A percentile compares a stretch with the other conserved stretches of the same genome.
These are phyloP conservation scores for Epichloe uncinata DNA, from an alignment of 2,329 filamentous ascomycete genomes.

Conservation along the genomic window DNA sequence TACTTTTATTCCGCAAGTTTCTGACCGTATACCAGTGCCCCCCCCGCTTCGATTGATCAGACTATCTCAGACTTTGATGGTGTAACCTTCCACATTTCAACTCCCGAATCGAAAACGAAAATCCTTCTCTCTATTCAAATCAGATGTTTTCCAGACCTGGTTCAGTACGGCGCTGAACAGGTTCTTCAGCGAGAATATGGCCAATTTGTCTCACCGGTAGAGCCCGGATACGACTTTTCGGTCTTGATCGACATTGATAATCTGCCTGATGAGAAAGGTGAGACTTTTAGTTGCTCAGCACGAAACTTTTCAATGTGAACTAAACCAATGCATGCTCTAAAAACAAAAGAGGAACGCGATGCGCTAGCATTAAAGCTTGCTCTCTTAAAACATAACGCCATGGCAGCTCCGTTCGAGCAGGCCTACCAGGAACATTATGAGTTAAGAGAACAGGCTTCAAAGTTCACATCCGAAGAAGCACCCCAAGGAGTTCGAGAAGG, in stretches of 20 bases:
- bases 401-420: slow-evolving; percentile 96
- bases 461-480: slow-evolving; percentile 87
- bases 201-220: slow-evolving; percentile 73
- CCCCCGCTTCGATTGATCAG: slow-evolving; percentile 86
- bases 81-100: slow-evolving; percentile 97
- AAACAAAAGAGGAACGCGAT: slow-evolving; percentile 57
- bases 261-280: slow-evolving; percentile 66
- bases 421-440: slow-evolving; percentile 88
- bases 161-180: slow-evolving; percentile 83
- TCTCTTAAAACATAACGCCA: slow-evolving; percentile 91
- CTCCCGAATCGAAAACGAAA: slow-evolving; percentile 83
- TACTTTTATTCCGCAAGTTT: slow-evolving; percentile 5
- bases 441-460: slow-evolving; percentile 75
- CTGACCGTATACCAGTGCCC: slow-evolving; percentile 47
- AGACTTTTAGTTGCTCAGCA: not conserved
- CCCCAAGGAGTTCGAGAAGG: slow-evolving; percentile 84
- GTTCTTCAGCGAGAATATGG: slow-evolving; percentile 93
- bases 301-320: not conserved
- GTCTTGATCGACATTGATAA: slow-evolving; percentile 79
- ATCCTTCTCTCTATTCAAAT: slow-evolving; percentile 92
- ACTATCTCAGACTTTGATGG: slow-evolving; percentile 98
- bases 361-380: slow-evolving; percentile 79
- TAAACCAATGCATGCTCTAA: not conserved
- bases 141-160: slow-evolving; percentile 84
- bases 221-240: slow-evolving; percentile 93